Percentiles rank a stretch among this genome's conserved stretches.
Conservation (phyloP, 1,284 basidiomycete species). For the Xerocomus nothofagi region DNA sequence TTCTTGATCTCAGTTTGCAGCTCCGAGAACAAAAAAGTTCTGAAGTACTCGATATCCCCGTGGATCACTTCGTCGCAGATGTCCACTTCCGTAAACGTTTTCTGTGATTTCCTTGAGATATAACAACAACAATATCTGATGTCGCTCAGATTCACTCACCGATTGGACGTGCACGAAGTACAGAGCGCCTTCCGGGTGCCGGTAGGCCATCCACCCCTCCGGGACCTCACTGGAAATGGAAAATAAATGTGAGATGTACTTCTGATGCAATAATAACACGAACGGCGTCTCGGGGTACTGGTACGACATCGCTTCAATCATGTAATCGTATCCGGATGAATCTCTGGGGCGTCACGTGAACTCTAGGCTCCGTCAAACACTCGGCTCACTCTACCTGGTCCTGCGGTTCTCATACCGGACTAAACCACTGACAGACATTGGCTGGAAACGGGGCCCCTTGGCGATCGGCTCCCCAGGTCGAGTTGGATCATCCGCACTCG, state of each 20-base stretch:
- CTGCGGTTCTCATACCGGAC: slow-evolving; percentile 19
- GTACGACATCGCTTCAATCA: slow-evolving; percentile 20
- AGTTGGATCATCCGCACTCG: slow-evolving; percentile 9
- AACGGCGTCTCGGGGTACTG: slow-evolving; percentile 22
- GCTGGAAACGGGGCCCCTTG: slow-evolving; percentile 4
- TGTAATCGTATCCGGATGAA: background rate
- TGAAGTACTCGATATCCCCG: slow-evolving; percentile 28
- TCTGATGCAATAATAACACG: slow-evolving; percentile 4
- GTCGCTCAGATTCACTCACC: slow-evolving; percentile 20
- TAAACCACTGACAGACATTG: slow-evolving; percentile 17
- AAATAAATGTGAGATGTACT: background rate
- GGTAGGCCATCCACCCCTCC: slow-evolving; percentile 25
- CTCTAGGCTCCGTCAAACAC: background rate
- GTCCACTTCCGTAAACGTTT: slow-evolving; percentile 34
- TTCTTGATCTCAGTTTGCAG: slow-evolving; percentile 12
- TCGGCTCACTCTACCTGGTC: slow-evolving; percentile 14
- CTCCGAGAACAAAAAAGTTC: slow-evolving; percentile 10
- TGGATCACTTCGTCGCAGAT: slow-evolving; percentile 18
- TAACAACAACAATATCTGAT: background rate
- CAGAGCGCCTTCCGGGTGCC: slow-evolving; percentile 32
- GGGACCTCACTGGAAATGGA: slow-evolving; percentile 16
- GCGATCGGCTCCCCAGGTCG: slow-evolving; percentile 8
- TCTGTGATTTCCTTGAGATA: slow-evolving; percentile 20
- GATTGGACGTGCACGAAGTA: slow-evolving; percentile 29
- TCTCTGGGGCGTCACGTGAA: slow-evolving; percentile 15